Base-by-base conservation (phyloP, 2,329 filamentous ascomycete genomes). In the Fusarium newnesense region DNA sequence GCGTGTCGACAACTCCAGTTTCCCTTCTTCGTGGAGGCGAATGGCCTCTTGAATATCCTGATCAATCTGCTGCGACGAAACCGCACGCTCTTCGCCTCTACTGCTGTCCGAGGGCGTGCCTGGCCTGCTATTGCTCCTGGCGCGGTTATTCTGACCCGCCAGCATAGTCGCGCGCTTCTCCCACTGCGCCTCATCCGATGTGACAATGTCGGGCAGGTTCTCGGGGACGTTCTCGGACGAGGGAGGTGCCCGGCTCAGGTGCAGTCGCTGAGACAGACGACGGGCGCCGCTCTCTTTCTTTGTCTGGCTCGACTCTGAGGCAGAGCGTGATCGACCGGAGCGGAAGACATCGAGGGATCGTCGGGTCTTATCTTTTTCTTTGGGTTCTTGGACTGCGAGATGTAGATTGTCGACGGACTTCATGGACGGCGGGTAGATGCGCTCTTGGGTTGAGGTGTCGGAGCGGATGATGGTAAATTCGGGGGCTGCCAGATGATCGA, bases 21-120 rank as follows among this genome's bases (percentile, higher is more conserved):
- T 88, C 64, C 96, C 96, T 52, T 86, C 87, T 83, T 99, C 96
- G 81, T 99, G 96, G 73, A 98, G 86, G 69, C 93, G 89, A 80
- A 99, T 99, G n/a, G 96, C 96, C 83, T 97, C 92, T 83, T 98
- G 96, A 66, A 99, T 97, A 81, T 94, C 91, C 66, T 88, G 87
- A 79, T 92, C 90, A 60, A 88, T 87, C 65, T 83, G 83, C 79
- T 88, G 85, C 53, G 85, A 86, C 60, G 85, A 87, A 43, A 74
- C 79, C 74, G 83, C 67, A 19, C 75, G 72, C 34, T 75, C 75
- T 52, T 66, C 42, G 30, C 81, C 75, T 59, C 76, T 78, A 21
- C 46, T 42, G 54, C 39, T 67, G 58, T 36, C 76, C 69, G n/a
- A 76, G 67, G 85, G 83, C 18, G 84, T 82, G 15, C 78, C 72